Evolutionary conservation across 2,329 filamentous ascomycete species (phyloP).

Genomic region (Claviceps paspali): DNA sequence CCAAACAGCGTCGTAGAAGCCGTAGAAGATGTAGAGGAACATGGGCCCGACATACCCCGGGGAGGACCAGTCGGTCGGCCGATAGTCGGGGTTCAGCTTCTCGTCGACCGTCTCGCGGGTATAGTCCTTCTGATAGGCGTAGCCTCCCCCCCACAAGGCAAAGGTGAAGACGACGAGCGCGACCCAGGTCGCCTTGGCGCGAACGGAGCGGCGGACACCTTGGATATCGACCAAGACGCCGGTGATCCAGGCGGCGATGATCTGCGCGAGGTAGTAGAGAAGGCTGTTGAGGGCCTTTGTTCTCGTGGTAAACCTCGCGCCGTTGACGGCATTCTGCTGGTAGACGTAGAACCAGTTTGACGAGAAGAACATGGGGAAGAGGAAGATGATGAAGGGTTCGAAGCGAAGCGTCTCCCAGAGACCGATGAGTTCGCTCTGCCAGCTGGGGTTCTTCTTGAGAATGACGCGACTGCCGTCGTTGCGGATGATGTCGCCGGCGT

Average conservation of each 20-base stretch:
- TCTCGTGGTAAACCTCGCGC: constrained; percentile 36
- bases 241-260: constrained; percentile 34
- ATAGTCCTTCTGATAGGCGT: constrained; percentile 51
- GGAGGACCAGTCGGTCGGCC: constrained; percentile 46
- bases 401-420: constrained; percentile 56
- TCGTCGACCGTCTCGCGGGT: constrained; percentile 22
- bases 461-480: constrained; percentile 68
- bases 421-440: constrained; percentile 63
- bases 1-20: constrained; percentile 78
- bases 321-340: constrained; percentile 43
- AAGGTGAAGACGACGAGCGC: constrained; percentile 56
- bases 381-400: constrained; percentile 57
- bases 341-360: constrained; percentile 43
- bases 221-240: constrained; percentile 45
- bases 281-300: constrained; percentile 39
- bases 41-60: constrained; percentile 53
- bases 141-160: constrained; percentile 70
- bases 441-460: constrained; percentile 80
- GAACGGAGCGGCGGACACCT: constrained; percentile 59
- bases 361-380: constrained; percentile 39
- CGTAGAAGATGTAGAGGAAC: constrained; percentile 84
- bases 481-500: constrained; percentile 59
- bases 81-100: constrained; percentile 14
- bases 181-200: constrained; percentile 48
- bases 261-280: constrained; percentile 41